Evolutionary conservation across 2,329 filamentous ascomycete species (phyloP).

Genomic region (Plectosphaerella plurivora): DNA sequence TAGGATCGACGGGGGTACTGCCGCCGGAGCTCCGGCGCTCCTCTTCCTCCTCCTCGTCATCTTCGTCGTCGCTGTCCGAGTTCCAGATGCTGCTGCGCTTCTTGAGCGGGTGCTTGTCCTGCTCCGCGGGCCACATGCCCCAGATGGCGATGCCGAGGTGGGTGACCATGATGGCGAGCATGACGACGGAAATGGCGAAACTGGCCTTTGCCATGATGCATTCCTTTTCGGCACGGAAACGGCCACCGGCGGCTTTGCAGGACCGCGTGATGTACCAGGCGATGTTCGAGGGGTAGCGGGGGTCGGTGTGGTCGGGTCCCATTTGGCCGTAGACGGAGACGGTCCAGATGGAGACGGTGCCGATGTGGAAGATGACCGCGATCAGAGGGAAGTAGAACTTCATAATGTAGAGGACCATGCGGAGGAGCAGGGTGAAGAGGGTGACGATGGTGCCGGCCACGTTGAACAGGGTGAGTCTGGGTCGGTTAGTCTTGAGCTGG

Average conservation of each 20-base stretch:
- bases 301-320: conserved; percentile 67
- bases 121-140: conserved; percentile 52
- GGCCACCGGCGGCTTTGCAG: conserved; percentile 55
- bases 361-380: conserved; percentile 51
- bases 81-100: background rate
- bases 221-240: conserved; percentile 47
- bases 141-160: conserved; percentile 57
- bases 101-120: conserved; percentile 30
- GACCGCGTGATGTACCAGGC: conserved; percentile 74
- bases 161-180: conserved; percentile 59
- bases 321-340: conserved; percentile 67
- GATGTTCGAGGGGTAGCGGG: conserved; percentile 53
- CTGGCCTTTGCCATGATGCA: conserved; percentile 66
- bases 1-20: conserved; percentile 29
- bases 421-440: conserved; percentile 71
- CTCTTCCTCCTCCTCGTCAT: conserved; percentile 26
- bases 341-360: conserved; percentile 58
- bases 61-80: conserved; percentile 31
- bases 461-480: conserved; percentile 70
- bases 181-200: conserved; percentile 60
- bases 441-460: conserved; percentile 71
- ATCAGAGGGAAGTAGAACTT: conserved; percentile 66
- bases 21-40: conserved; percentile 17
- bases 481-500: conserved; percentile 6
- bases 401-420: conserved; percentile 66